A percentile compares a stretch with the other conserved stretches of the same genome.
Evolutionary conservation across 2,329 filamentous ascomycete genomes (phyloP).

Genomic region (Penicillium vulpinum): DNA sequence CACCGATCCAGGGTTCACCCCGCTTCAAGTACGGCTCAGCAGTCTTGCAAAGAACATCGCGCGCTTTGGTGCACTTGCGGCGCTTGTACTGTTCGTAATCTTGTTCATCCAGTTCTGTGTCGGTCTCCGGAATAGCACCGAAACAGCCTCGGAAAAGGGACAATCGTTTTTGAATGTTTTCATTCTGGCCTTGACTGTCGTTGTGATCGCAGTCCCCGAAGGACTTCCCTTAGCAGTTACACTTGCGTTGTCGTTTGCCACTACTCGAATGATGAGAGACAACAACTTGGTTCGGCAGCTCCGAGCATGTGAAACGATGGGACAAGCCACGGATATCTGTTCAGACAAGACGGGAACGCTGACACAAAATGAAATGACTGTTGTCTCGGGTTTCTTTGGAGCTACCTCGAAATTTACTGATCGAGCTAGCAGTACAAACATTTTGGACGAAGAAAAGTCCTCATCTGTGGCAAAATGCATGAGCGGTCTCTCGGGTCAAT

Average conservation of each 20-base stretch:
- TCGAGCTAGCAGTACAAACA: background rate
- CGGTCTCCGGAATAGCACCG: conserved; percentile 67
- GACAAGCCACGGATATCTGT: conserved; percentile 73
- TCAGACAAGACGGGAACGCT: conserved; percentile 75
- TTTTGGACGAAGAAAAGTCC: background rate
- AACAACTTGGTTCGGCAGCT: conserved; percentile 73
- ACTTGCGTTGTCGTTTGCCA: conserved; percentile 70
- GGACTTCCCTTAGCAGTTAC: conserved; percentile 73
- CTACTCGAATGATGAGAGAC: conserved; percentile 71
- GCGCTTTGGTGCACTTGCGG: conserved; percentile 61
- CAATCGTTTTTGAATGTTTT: conserved; percentile 70
- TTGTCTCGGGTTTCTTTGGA: conserved; percentile 69
- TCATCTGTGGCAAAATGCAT: background rate
- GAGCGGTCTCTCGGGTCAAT: background rate
- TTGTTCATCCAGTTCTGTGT: conserved; percentile 78
- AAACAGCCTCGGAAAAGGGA: conserved; percentile 48
- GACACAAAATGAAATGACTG: conserved; percentile 71
- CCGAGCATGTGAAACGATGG: conserved; percentile 76
- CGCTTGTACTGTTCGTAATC: conserved; percentile 77
- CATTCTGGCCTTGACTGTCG: conserved; percentile 71
- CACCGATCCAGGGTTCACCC: conserved; percentile 70
- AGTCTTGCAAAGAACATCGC: conserved; percentile 72
- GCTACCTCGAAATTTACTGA: conserved; percentile 10
- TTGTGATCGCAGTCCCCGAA: conserved; percentile 73
- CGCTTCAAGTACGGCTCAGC: conserved; percentile 72